Percentiles rank a stretch among this genome's conserved stretches.
phyloP scores from a whole-genome alignment of 805 yeast species.

The Blastobotrys terrestris region DNA sequence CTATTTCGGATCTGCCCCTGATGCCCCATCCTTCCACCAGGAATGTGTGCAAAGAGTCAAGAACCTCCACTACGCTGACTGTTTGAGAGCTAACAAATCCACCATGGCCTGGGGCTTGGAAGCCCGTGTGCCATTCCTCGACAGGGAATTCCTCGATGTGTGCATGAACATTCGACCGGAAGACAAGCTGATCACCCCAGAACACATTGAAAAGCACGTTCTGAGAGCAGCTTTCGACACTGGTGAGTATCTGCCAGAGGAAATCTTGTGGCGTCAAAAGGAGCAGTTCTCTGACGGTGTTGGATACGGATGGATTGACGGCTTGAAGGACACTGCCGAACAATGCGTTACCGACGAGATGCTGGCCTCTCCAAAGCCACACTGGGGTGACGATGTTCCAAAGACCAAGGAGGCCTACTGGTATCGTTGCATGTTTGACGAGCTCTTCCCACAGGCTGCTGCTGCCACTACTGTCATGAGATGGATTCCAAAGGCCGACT shows the following conservation, averaged over 20 bases:
- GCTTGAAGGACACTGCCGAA: constrained; percentile 93
- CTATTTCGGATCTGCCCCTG: constrained; percentile 95
- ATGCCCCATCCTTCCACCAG: constrained; percentile 85
- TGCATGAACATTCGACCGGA: constrained; percentile 93
- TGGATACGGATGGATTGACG: constrained; percentile 99
- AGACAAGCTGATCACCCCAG: constrained; percentile 76
- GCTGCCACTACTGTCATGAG: constrained; percentile 97
- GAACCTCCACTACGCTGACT: constrained; percentile 95
- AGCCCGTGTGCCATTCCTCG: constrained; percentile 99
- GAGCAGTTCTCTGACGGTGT: constrained; percentile 99
- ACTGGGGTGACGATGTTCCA: constrained; percentile 95
- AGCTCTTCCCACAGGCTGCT: constrained; percentile 80
- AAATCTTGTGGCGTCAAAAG: constrained; percentile 98
- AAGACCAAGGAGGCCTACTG: constrained; percentile 98
- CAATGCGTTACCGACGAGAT: constrained; percentile 81
- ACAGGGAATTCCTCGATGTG: constrained; percentile 82
- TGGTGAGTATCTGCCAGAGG: constrained; percentile 86
- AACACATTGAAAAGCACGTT: constrained; percentile 85
- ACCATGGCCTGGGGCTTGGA: constrained; percentile 99
- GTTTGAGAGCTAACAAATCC: constrained; percentile 97
- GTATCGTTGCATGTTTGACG: constrained; percentile 96
- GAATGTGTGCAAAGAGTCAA: constrained; percentile 95
- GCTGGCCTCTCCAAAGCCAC: constrained; percentile 82
- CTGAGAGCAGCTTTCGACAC: constrained; percentile 98
- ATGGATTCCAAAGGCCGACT: constrained; percentile 99